A percentile compares a stretch with the other conserved stretches of the same genome.
phyloP scores from a whole-genome alignment of 768 basidiomycete genomes.

The Ramaria sp. region DNA sequence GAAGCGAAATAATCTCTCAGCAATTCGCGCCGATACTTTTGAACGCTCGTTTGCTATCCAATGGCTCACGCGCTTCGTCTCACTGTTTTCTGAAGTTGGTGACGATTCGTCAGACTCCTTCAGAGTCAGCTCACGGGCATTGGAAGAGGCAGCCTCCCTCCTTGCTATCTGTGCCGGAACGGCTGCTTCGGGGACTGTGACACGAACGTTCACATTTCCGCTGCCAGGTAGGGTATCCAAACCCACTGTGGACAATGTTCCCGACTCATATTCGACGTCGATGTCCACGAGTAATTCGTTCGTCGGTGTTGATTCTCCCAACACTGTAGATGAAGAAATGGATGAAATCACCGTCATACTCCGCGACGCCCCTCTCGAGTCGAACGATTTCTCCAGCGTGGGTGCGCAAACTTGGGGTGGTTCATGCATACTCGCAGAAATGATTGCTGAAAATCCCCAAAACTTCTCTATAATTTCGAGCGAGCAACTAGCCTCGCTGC shows the following conservation, averaged over 20 bases:
- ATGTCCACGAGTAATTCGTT: background rate
- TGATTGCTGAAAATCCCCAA: slow-evolving; percentile 48
- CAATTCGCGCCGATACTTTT: slow-evolving; percentile 46
- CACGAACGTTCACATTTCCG: slow-evolving; percentile 41
- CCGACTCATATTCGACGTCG: background rate
- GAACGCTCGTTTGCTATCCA: slow-evolving; percentile 59
- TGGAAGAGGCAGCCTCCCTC: slow-evolving; percentile 43
- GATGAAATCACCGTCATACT: slow-evolving; percentile 32
- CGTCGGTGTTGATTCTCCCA: background rate
- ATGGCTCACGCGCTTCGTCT: slow-evolving; percentile 65
- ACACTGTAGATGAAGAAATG: background rate
- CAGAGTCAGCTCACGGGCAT: slow-evolving; percentile 8
- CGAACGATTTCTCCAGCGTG: slow-evolving; percentile 59
- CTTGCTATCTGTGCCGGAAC: slow-evolving; percentile 57
- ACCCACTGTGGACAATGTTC: background rate
- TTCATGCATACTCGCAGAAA: slow-evolving; percentile 69
- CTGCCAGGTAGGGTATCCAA: background rate
- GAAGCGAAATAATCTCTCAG: slow-evolving; percentile 16
- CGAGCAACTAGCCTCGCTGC: background rate
- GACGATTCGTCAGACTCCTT: slow-evolving; percentile 17
- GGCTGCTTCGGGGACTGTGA: slow-evolving; percentile 47
- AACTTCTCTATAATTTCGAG: slow-evolving; percentile 29
- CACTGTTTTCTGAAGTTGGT: slow-evolving; percentile 8
- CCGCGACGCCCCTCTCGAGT: slow-evolving; percentile 59
- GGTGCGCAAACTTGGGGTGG: slow-evolving; percentile 89